Base-by-base conservation (phyloP, 768 basidiomycete species). In the Mycena kentingensis region DNA sequence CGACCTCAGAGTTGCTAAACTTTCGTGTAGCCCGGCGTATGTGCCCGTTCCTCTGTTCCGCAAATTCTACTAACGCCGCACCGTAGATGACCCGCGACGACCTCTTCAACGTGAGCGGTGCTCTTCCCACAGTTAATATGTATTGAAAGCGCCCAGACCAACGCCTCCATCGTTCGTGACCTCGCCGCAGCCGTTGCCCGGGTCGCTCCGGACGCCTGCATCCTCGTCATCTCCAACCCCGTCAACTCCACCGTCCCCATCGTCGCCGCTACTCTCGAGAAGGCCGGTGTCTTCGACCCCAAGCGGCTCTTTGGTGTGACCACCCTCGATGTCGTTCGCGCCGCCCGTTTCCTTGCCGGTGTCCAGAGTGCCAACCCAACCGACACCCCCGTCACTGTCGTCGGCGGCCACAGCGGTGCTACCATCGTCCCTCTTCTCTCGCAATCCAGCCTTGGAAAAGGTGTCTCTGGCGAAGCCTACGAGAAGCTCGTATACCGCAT, bases 211-310 rank as follows among this genome's bases (percentile, higher is more conserved):
- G 83, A 87, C 46, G 97, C 97, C n/a, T 85, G 90, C 74, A 80
- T 98, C 66, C 84, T 93, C 61, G 87, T 98, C 74, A 99, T 99
- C 73, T 96, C 95, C 63, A 99, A 99, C 86, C 96, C 96, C 49
- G 96, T 97, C 79, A 93, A 92, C 80, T 91, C 89, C 46, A 98
- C 97, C 57, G 97, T 98, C 54, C 96, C 97, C 64, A 97, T 99
- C 63, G 94, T 97, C 61, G 93, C 94, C 38, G 82, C 85, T 61
- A 89, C 90, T 53, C 87, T 97, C 70, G 83, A 90, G 75, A 90
- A 93, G 71, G 88, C 88, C 12, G 94, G 94, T 55, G 90, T 90
- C 54, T 98, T 89, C 76, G 84, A 99, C 78, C 92, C 93, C 49
- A 75, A 77, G 54, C 88, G 82, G 61, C 70, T 98, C 64, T 98